Percentiles rank a stretch among this genome's conserved stretches.
Evolutionary conservation across 1,284 basidiomycete species (phyloP).

Genomic region (Rhodotorula glutinis): DNA sequence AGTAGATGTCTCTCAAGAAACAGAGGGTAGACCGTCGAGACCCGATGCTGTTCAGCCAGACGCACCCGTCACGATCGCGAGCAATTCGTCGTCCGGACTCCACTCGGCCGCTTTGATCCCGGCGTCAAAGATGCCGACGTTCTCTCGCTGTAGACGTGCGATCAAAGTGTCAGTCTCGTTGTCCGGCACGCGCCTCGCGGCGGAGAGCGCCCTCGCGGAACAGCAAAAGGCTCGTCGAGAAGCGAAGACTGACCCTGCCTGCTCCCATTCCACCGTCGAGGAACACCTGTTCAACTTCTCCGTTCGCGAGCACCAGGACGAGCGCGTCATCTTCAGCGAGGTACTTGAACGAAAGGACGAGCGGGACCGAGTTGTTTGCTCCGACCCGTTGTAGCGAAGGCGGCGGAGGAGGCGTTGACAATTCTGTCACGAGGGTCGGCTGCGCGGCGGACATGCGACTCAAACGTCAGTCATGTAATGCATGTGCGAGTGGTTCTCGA

Average conservation of each 20-base stretch:
- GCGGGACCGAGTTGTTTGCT: background rate
- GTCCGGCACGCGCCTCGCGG: no score
- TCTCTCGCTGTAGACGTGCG: conserved; percentile 51
- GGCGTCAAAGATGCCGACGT: conserved; percentile 79
- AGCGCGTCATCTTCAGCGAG: conserved; percentile 65
- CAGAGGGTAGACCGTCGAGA: no score
- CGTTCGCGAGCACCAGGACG: conserved; percentile 64
- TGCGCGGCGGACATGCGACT: background rate
- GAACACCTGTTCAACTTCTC: conserved; percentile 68
- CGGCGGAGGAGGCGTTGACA: conserved; percentile 1
- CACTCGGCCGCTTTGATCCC: conserved; percentile 80
- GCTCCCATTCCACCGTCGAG: background rate
- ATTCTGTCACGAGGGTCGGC: conserved; percentile 12
- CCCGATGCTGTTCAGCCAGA: background rate
- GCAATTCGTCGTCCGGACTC: conserved; percentile 84
- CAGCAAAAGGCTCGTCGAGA: no score
- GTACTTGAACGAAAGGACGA: conserved; percentile 61
- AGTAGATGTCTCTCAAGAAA: no score
- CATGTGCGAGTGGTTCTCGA: no score
- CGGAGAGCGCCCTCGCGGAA: no score
- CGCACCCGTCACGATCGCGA: conserved; percentile 73
- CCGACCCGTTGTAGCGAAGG: background rate
- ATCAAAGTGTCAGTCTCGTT: background rate
- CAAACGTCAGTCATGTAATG: no score
- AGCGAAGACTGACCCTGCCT: no score